Evolutionary conservation across 2,329 filamentous ascomycete species (phyloP), one percentile per base, ranked within the genome.

Genomic region (Aspergillus arachidicola): DNA sequence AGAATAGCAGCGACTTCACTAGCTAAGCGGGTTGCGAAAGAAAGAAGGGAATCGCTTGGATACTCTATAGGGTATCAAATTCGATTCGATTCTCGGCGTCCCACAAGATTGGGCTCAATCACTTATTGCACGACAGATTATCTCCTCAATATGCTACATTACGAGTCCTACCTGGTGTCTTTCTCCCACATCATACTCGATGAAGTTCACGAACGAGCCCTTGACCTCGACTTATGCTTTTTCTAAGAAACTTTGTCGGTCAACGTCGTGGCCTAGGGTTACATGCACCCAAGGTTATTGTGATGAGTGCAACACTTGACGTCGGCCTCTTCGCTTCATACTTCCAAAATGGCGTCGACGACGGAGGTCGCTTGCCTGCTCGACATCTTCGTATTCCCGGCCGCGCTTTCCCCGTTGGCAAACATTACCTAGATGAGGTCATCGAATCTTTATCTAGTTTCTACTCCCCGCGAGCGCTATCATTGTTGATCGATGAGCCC

Each of bases 91-190:
- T 59, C 70, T 2, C 75, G 74, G 61, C 60, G 71, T 11, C 76
- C 81, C 6, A 62, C 23, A 26, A 26, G 57, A 32, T 69, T 68
- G 10, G 78, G 79, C 36, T 79, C 79, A 61, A 82, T 85, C 64
- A 80, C 75, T 2, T 85, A 81, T 68, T 84, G 81, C 70, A 85
- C 84, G 1, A 81, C 80, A 2, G 83, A 83, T n/a, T 78, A 83
- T 23, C 69, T 85, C 26, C 72, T 84, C 30, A 77, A 78, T 58
- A 76, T 81, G 61, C 72, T 85, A 23, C 78, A 82, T 75, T 62
- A 50, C 66, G 12, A 75, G 50, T 68, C 76, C 59, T 69, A 71
- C 2, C 66, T 85, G 32, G 76, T 80, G 57, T 73, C 72, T 1
- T 69, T 79, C 34, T 82, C 82, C 4, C 82, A 85, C 66, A 71